Evolutionary conservation across 805 yeast genomes (phyloP), one percentile per base, ranked within the genome.

Genomic region (Tetrapisispora fleetii): DNA sequence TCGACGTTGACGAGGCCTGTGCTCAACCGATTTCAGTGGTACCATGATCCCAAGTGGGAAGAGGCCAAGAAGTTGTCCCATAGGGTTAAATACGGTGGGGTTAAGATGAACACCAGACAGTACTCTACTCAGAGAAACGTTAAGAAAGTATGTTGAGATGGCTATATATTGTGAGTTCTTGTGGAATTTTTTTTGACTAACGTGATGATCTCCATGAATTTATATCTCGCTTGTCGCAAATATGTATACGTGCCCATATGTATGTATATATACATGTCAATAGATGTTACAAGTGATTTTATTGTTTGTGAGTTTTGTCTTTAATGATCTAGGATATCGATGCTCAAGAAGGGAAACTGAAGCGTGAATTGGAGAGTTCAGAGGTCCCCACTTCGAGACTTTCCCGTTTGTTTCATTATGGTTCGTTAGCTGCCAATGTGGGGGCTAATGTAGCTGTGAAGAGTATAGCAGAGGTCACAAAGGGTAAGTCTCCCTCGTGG

Each of bases 381-480:
- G 78, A 85, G 41, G 93, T 93, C 17, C 99, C 99, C 2, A 74
- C 90, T 18, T 77, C 95, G 1, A 78, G 96, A 58, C 65, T 93
- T n/a, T 86, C 89, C 21, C 74, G 99, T 52, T 74, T 93, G 44
- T 88, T 89, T 62, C 99, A 93, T 67, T 93, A 90, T 63, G 97
- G 98, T 10, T 72, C 86, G 2, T 69, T 93, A 32, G 98, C 97
- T 1, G 95, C 98, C 0, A 87, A 91, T 1, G 81, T 93, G 60
- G 95, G 96, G 1, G 54, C 86, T 11, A 89, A 91, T 36, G 91
- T 86, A 24, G 80, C 95, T 0, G 71, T 79, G 18, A 93, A 88
- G 56, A 83, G 95, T 1, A 64, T 90, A 39, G 76, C 81, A 50
- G 79, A 89, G 39, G 74, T 80, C 48, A 83, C 85, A 0, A 63